Percentiles rank a stretch among this genome's conserved stretches.
Conservation (phyloP, 306 rosid genomes). For the Morella rubra region DNA sequence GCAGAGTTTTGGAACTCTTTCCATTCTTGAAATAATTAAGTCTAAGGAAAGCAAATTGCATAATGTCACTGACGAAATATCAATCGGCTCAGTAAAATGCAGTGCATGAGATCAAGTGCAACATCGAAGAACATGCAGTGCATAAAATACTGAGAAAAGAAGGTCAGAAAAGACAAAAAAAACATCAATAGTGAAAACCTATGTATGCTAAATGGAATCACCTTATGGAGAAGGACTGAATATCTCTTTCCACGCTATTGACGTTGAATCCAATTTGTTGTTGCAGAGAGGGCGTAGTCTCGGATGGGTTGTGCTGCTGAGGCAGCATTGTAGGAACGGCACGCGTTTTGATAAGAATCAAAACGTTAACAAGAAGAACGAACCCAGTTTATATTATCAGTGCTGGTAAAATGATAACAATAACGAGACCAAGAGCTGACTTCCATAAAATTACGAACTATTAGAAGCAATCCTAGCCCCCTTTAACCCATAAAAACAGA, state of each 20-base stretch:
- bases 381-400: conserved; percentile 29
- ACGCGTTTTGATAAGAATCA: conserved; percentile 1
- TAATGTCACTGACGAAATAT: neutral
- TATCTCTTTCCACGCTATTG: conserved; percentile 24
- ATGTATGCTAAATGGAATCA: neutral
- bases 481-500: conserved; percentile 19
- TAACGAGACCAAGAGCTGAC: conserved; percentile 21
- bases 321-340: conserved; percentile 29
- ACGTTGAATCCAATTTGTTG: conserved; percentile 24
- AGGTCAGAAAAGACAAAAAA: neutral
- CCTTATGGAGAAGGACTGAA: conserved; percentile 57
- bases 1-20: conserved; percentile 4
- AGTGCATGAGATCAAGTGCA: conserved; percentile 14
- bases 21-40: neutral
- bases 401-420: neutral
- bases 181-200: neutral
- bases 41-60: neutral
- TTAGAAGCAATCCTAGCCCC: conserved; percentile 1
- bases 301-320: conserved; percentile 40
- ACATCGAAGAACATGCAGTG: conserved; percentile 37
- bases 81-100: neutral
- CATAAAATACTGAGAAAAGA: conserved; percentile 6
- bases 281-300: conserved; percentile 36
- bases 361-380: neutral
- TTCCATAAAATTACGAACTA: conserved; percentile 38